Base-by-base conservation (phyloP, 2,329 filamentous ascomycete genomes). In the Epichloe coenophiala region DNA sequence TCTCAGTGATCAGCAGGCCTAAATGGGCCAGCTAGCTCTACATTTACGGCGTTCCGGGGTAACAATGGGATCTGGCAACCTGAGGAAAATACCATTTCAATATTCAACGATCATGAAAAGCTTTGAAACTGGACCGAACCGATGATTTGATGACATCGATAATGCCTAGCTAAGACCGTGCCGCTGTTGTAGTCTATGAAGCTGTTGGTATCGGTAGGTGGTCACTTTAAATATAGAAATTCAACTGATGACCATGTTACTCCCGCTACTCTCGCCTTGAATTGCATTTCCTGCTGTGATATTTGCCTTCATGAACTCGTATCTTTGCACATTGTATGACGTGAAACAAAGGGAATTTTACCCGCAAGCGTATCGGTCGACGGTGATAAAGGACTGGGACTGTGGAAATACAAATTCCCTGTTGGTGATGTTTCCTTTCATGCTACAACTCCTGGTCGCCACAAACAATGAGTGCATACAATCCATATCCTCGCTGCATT, bases 1-100 rank as follows among this genome's bases (percentile, higher is more conserved):
- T 73, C 81, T 98, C 64, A 84, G 77, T 74, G 83, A 88, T 72
- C 81, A 83, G 70, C 71, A 76, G 67, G 74, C 77, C 65, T 85
- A 83, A 73, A 56, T 57, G 48, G 52, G 55, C 47, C 45, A 33
- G 47, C 44, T 40, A 51, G 53, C 55, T 17, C 33, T 60, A 61
- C 53, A 61, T 65, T 63, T 55, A 65, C 60, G 70, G 72, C 71
- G 71, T 74, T 74, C 55, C 64, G 70, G 67, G 65, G 62, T 62
- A 60, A 65, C 17, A 62, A 56, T 55, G 46, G 61, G 64, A 61
- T 46, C 62, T 54, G 61, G 56, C 61, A 62, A 61, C 61, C 61
- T 58, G 51, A 59, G 59, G 62, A 59, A 60, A 65, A 67, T 67
- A 68, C 62, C 64, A 68, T 60, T 63, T 63, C 44, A 35, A 31